Percentiles rank a stretch among this genome's conserved stretches.
Conservation (phyloP, 805 yeast species). For the Monosporozyma servazzii region DNA sequence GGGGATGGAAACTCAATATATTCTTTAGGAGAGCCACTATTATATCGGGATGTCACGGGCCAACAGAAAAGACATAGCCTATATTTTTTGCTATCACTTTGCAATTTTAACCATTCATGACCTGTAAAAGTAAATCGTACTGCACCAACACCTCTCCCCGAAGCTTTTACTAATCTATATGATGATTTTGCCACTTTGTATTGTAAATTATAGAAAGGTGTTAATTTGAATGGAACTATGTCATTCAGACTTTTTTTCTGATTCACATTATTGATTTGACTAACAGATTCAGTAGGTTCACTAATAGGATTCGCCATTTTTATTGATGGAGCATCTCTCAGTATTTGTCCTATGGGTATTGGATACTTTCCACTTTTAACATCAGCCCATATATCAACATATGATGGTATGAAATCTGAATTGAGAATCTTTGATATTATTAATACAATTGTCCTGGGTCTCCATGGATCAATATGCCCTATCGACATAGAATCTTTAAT, state of each 20-base stretch:
- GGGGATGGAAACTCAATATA: constrained; percentile 71
- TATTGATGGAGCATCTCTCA: background rate
- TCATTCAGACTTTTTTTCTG: background rate
- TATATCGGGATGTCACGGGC: constrained; percentile 21
- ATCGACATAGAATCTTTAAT: constrained; percentile 34
- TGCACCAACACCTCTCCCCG: constrained; percentile 38
- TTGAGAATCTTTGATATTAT: constrained; percentile 33
- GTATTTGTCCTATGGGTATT: background rate
- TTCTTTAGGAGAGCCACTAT: constrained; percentile 40
- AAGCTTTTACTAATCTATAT: constrained; percentile 25
- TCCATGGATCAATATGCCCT: constrained; percentile 35
- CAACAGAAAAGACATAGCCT: constrained; percentile 51
- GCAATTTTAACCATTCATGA: constrained; percentile 35
- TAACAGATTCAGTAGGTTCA: background rate
- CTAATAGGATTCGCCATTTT: background rate
- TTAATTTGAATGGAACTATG: constrained; percentile 14
- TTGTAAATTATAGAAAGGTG: constrained; percentile 47
- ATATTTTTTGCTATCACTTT: constrained; percentile 18
- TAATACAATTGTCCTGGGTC: constrained; percentile 38
- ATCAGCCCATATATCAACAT: constrained; percentile 24
- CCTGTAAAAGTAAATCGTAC: constrained; percentile 36
- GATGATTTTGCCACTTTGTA: constrained; percentile 42
- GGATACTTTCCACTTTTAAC: constrained; percentile 8
- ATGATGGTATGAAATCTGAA: constrained; percentile 33
- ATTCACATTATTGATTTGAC: background rate